These are phyloP conservation scores for Arthrobotrys megalospora DNA, from an alignment of 2,329 filamentous ascomycete genomes.

Conservation along the genomic window DNA sequence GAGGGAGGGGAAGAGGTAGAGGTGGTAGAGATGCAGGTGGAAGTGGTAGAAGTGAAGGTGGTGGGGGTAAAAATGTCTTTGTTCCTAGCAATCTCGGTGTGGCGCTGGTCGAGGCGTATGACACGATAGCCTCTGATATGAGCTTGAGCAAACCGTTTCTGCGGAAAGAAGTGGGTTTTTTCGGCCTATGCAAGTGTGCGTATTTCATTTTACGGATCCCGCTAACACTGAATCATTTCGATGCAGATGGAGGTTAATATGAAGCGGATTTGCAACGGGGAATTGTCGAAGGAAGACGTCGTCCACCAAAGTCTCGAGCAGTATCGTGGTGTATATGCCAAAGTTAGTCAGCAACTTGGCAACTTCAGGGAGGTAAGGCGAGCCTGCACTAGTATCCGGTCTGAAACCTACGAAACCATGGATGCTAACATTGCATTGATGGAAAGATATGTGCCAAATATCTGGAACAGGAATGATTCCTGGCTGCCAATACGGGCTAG, in stretches of 20 bases:
- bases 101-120: constrained; percentile 92
- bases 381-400: constrained; percentile 69
- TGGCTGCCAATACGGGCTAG: constrained; percentile 31
- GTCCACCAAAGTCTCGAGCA: constrained; percentile 86
- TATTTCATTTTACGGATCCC: background rate
- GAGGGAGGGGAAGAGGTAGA: constrained; percentile 67
- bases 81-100: constrained; percentile 93
- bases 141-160: constrained; percentile 96
- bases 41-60: constrained; percentile 70
- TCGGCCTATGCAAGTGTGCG: background rate
- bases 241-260: constrained; percentile 89
- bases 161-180: constrained; percentile 78
- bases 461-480: background rate
- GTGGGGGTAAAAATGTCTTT: constrained; percentile 80
- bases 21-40: constrained; percentile 69
- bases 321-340: constrained; percentile 87
- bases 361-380: constrained; percentile 65
- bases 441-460: constrained; percentile 43
- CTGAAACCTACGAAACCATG: background rate
- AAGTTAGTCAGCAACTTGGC: constrained; percentile 83
- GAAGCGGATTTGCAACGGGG: constrained; percentile 95
- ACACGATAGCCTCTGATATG: constrained; percentile 91
- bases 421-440: constrained; percentile 8
- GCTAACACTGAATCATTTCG: constrained; percentile 1
- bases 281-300: constrained; percentile 80